Evolutionary conservation across 2,329 filamentous ascomycete species (phyloP), one percentile per base, ranked within the genome.

Genomic region (Paraphoma chrysanthemicola): DNA sequence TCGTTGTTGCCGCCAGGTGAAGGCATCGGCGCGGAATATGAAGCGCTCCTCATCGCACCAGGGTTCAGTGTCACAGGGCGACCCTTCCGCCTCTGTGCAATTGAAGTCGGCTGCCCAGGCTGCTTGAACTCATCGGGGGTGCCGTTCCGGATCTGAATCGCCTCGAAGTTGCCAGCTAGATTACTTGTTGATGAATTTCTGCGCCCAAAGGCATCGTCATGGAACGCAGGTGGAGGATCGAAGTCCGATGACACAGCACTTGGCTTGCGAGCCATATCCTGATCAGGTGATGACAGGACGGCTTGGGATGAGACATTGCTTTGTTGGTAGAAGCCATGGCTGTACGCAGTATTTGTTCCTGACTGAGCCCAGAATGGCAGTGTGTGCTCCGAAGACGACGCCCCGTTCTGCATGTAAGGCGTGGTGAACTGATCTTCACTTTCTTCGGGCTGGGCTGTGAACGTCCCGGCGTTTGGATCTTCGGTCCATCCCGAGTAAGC

Each of bases 11-110:
- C 69, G 31, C 79, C 75, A 39, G 80, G 72, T 56, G 77, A 75
- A 23, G 73, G 71, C 73, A 79, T 73, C 8, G 74, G 70, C 42
- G 73, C 71, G 29, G 71, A 76, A 64, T 79, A 80, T 0, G 78
- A 80, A 33, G 71, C 77, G 63, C 78, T 82, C 62, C 72, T 71
- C 55, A 73, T 69, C 44, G 72, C 78, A 60, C 57, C 78, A 48
- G 68, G 72, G 60, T 67, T 79, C 57, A 77, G 71, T 51, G 73
- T 79, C 57, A 75, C 77, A 56, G 72, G 79, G 17, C 70, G 73
- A 51, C 77, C 74, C 44, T 79, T 78, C 47, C 79, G 66, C 18
- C 79, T 69, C 6, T 74, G 71, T 30, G 78, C 79, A 56, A 81
- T 77, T 57, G 73, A 78, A 2, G 77, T 73, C 8, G 78, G 75